phyloP scores from a whole-genome alignment of 2,329 filamentous ascomycete species.

The Purpureocillium takamizusanense region DNA sequence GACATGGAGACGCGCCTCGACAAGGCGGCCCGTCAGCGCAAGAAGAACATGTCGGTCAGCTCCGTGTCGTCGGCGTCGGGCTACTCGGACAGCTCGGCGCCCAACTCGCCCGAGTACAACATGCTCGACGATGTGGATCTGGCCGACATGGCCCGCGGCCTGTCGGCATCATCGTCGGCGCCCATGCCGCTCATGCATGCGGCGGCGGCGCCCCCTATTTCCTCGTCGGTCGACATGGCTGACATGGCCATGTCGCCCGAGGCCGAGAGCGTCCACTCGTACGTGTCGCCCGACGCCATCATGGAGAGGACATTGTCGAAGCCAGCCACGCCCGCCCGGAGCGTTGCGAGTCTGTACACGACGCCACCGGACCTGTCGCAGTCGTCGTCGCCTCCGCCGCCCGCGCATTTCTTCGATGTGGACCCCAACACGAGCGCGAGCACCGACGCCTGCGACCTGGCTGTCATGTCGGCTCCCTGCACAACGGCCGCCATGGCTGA shows the following conservation, averaged over 20 bases:
- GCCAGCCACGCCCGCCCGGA: conserved; percentile 40
- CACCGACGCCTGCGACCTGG: conserved; percentile 22
- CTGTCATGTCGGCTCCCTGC: conserved; percentile 18
- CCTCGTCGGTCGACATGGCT: conserved; percentile 22
- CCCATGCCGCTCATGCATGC: conserved; percentile 22
- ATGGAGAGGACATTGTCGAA: conserved; percentile 27
- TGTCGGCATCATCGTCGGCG: conserved; percentile 33
- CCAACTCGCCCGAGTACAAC: conserved; percentile 40
- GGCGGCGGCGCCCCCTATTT: conserved; percentile 6
- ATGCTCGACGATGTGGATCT: conserved; percentile 34
- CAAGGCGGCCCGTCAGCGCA: conserved; percentile 47
- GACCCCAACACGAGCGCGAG: conserved; percentile 27
- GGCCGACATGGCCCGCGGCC: conserved; percentile 30
- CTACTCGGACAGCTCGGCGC: conserved; percentile 47
- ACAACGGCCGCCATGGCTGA: no score
- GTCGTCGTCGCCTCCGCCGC: conserved; percentile 48
- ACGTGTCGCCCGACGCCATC: conserved; percentile 38
- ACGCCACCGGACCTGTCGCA: conserved; percentile 53
- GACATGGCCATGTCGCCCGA: conserved; percentile 29
- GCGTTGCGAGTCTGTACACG: conserved; percentile 41
- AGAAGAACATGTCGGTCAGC: conserved; percentile 41
- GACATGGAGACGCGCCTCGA: conserved; percentile 47
- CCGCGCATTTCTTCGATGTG: conserved; percentile 37
- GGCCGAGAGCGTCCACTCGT: conserved; percentile 26
- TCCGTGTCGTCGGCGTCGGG: conserved; percentile 46